A percentile compares a stretch with the other conserved stretches of the same genome.
Evolutionary conservation across 352 stramenopile genomes (phyloP).

Genomic region (Globisporangium splendens): DNA sequence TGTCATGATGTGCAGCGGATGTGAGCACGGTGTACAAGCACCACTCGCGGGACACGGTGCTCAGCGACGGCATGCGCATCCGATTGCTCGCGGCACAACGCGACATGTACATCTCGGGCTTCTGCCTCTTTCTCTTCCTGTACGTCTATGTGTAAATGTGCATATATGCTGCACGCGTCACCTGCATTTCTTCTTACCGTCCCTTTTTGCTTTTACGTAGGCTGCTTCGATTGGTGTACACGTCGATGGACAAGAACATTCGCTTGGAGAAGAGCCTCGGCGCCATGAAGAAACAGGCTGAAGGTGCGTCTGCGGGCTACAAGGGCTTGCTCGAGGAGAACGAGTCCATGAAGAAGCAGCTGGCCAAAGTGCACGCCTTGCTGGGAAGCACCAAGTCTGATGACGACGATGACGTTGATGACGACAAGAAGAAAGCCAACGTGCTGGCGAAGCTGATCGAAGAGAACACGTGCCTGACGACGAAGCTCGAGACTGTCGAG

Average conservation of each 20-base stretch:
- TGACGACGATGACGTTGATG: slow-evolving; percentile 20
- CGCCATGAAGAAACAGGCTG: slow-evolving; percentile 78
- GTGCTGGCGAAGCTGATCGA: slow-evolving; percentile 53
- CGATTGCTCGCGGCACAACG: slow-evolving; percentile 71
- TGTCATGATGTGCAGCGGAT: slow-evolving; percentile 48
- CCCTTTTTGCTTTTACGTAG: slow-evolving; percentile 2
- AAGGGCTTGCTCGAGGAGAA: slow-evolving; percentile 69
- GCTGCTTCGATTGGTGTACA: slow-evolving; percentile 75
- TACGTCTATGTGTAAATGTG: slow-evolving; percentile 11
- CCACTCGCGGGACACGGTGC: slow-evolving; percentile 43
- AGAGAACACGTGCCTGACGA: slow-evolving; percentile 53
- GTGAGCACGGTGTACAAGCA: slow-evolving; percentile 72
- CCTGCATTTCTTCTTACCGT: too few relatives aligned
- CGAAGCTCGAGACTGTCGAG: slow-evolving; percentile 27
- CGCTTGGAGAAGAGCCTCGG: slow-evolving; percentile 62
- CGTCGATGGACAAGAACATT: slow-evolving; percentile 61
- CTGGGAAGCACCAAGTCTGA: slow-evolving; percentile 18
- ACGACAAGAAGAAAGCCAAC: slow-evolving; percentile 40
- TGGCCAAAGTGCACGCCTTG: slow-evolving; percentile 62
- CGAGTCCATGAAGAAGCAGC: slow-evolving; percentile 58
- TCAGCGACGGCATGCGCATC: slow-evolving; percentile 78
- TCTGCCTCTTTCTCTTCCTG: slow-evolving; percentile 82
- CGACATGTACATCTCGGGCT: slow-evolving; percentile 87
- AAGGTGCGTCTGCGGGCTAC: slow-evolving; percentile 60
- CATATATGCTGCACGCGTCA: too few relatives aligned